Base-by-base conservation (phyloP, 31 red algal genomes). In the Endocladia muricata region DNA sequence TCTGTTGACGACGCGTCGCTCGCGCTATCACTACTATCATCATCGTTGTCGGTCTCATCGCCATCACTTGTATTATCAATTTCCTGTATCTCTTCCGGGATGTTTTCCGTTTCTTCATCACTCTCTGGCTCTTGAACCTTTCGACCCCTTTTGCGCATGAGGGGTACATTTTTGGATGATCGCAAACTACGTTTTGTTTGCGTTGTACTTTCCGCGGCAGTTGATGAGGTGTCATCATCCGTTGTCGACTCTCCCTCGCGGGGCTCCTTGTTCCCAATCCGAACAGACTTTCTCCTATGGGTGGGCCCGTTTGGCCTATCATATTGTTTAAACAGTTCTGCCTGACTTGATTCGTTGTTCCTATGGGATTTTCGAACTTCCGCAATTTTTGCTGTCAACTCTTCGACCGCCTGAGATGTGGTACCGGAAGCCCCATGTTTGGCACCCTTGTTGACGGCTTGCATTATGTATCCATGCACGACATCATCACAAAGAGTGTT, bases 391-490 rank as follows among this genome's bases (percentile, higher is more conserved):
- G 49, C 32, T 31, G 37, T 37, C 37, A 84, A 58, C 51, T 84
- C 81, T 48, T 84, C 81, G 22, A 66, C 43, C 26, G 37, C 41
- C 35, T 73, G 69, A 32, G 61, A 35, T 44, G 23, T 64, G 9
- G 58, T 29, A 34, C 48, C n/a, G 33, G 59, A 47, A 23, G 39
- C 42, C 2, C 54, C 43, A 55, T 41, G 47, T 55, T 88, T 88
- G 41, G 78, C 79, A 21, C 79, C 74, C 38, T 88, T 88, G 25
- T 30, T 56, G n/a, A 88, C 42, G 8, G 84, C 84, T 32, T 43
- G 35, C 22, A 52, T 58, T 1, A 88, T 57, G 19, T 60, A 73
- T 36, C 74, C 65, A 62, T 79, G 63, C 42, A 89, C 85, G 32
- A 70, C 74, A 35, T 81, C 76, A 37, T 89, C 68, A 41, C 47